phyloP scores from a whole-genome alignment of 805 yeast species.

The Pichia cephalocereana region DNA sequence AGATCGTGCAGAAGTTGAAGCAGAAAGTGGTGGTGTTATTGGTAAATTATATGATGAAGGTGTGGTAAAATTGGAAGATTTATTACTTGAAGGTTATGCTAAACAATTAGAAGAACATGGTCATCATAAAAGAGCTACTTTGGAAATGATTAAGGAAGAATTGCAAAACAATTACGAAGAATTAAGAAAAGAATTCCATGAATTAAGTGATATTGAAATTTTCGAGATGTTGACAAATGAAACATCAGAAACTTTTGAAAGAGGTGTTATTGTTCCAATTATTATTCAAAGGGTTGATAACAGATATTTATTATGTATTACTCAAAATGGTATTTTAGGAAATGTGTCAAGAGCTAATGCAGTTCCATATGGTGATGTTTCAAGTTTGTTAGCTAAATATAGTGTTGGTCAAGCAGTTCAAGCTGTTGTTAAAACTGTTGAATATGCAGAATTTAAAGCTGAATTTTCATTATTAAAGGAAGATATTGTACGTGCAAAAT shows the following conservation, averaged over 20 bases:
- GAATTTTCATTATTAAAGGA: constrained; percentile 61
- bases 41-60: constrained; percentile 64
- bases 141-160: constrained; percentile 80
- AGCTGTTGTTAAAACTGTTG: constrained; percentile 64
- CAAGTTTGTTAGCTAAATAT: constrained; percentile 30
- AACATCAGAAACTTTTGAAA: constrained; percentile 53
- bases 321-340: constrained; percentile 48
- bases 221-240: constrained; percentile 91
- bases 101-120: constrained; percentile 76
- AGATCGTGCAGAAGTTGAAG: constrained; percentile 67
- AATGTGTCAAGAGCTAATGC: constrained; percentile 24
- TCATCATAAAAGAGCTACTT: constrained; percentile 66
- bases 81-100: constrained; percentile 86
- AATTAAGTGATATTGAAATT: constrained; percentile 58
- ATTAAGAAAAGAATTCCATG: constrained; percentile 62
- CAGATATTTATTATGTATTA: constrained; percentile 29
- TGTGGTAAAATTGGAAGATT: constrained; percentile 68
- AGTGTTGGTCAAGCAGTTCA: constrained; percentile 75
- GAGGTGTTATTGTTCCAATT: constrained; percentile 70
- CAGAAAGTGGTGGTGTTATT: constrained; percentile 68
- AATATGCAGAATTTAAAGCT: constrained; percentile 67
- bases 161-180: constrained; percentile 84
- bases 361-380: constrained; percentile 40
- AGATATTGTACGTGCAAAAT: constrained; percentile 49
- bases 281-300: constrained; percentile 54